Evolutionary conservation across 495 filamentous ascomycete genomes (phyloP).

Genomic region (Aspergillus coremiiformis): DNA sequence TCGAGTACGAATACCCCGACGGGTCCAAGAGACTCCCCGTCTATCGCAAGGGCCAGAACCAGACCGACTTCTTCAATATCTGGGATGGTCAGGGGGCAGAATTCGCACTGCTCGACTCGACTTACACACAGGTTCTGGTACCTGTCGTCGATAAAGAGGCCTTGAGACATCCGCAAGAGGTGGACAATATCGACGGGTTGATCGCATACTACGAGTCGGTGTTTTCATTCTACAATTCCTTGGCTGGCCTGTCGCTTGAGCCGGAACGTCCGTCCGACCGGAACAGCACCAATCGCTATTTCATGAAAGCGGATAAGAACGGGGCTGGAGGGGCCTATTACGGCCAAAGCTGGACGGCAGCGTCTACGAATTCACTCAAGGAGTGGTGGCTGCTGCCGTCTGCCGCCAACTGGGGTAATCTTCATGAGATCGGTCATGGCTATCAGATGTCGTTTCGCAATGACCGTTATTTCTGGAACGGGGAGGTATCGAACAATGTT

Average conservation of each 20-base stretch:
- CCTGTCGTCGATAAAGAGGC: not conserved
- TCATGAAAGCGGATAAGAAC: slow-evolving; percentile 1
- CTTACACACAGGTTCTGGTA: not conserved
- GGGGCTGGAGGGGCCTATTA: not conserved
- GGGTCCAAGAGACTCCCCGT: not conserved
- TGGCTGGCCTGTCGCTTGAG: not conserved
- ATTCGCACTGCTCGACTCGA: not conserved
- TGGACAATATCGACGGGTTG: not conserved
- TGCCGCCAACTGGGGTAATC: not conserved
- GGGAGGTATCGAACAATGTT: slow-evolving; percentile 2
- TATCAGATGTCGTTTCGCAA: not conserved
- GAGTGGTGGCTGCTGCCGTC: not conserved
- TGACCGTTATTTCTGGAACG: not conserved
- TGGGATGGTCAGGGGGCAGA: not conserved
- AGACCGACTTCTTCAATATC: not conserved
- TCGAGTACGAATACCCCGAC: not conserved
- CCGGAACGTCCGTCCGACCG: not conserved
- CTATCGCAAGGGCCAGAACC: not conserved
- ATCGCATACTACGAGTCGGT: slow-evolving; percentile 1
- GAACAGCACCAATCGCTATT: slow-evolving; percentile 1
- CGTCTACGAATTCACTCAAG: not conserved
- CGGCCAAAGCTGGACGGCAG: not conserved
- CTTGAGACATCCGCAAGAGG: not conserved
- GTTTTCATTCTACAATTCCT: not conserved
- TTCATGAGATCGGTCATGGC: slow-evolving; percentile 2